These are phyloP conservation scores for Rhexocercosporidium sp. DNA, from an alignment of 2,329 filamentous ascomycete species.

Conservation along the genomic window DNA sequence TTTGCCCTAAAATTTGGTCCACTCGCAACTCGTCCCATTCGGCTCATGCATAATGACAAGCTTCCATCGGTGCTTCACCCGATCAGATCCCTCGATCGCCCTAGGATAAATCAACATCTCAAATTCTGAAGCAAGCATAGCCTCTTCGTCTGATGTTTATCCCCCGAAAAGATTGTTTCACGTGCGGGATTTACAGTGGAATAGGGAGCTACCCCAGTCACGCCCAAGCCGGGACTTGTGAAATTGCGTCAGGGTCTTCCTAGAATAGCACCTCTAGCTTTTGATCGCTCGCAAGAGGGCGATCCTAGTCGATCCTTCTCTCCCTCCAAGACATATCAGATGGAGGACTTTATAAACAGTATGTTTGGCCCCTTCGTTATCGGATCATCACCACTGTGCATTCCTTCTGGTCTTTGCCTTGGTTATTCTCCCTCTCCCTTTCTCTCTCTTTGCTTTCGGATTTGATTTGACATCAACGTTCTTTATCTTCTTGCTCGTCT, in stretches of 20 bases:
- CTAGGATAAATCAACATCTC: not conserved
- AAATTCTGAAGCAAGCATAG: conserved; percentile 19
- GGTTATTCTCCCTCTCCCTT: conserved; percentile 11
- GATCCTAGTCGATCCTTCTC: not conserved
- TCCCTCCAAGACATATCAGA: not conserved
- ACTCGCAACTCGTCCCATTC: conserved; percentile 9
- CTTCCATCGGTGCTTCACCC: not conserved
- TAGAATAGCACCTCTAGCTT: conserved; percentile 5
- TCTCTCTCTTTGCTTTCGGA: conserved; percentile 14
- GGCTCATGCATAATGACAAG: not conserved
- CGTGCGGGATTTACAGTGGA: conserved; percentile 2
- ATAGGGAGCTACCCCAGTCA: not conserved
- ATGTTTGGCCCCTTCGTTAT: conserved; percentile 1
- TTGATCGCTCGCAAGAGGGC: not conserved
- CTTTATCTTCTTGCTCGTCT: conserved; percentile 17
- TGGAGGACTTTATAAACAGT: conserved; percentile 17
- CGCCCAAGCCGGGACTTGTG: not conserved
- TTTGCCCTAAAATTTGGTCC: not conserved
- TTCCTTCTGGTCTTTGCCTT: conserved; percentile 2
- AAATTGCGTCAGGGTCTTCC: not conserved
- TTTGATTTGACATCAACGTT: conserved; percentile 33
- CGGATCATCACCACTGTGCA: conserved; percentile 15
- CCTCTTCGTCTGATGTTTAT: conserved; percentile 21
- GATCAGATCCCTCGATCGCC: conserved; percentile 14
- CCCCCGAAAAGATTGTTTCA: conserved; percentile 20